These are phyloP conservation scores for Teratosphaeria nubilosa DNA, from an alignment of 2,329 filamentous ascomycete genomes.

Conservation along the genomic window DNA sequence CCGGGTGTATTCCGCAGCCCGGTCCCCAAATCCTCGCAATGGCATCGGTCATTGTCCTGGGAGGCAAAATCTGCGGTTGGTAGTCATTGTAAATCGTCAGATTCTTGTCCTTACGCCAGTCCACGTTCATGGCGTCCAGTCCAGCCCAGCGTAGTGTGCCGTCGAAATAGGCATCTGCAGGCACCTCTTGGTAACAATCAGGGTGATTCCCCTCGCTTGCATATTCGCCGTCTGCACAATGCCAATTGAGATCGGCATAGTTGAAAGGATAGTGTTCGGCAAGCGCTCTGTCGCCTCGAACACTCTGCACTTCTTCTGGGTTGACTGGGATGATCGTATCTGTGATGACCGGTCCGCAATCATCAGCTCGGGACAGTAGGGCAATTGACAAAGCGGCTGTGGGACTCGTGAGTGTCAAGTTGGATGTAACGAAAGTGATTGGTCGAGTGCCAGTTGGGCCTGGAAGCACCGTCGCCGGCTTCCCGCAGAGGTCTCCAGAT, in stretches of 20 bases:
- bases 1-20: not conserved
- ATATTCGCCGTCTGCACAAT: not conserved
- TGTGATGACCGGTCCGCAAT: conserved; percentile 6
- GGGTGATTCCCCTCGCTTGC: not conserved
- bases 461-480: conserved; percentile 3
- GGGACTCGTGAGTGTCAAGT: conserved; percentile 9
- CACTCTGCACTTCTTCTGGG: not conserved
- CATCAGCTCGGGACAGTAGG: conserved; percentile 5
- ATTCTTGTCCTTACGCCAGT: not conserved
- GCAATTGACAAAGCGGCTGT: conserved; percentile 5
- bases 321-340: conserved; percentile 5
- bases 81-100: not conserved
- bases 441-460: conserved; percentile 4
- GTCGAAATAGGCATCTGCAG: not conserved
- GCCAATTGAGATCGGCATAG: not conserved
- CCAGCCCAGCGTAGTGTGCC: not conserved
- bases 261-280: not conserved
- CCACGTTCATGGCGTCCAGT: not conserved
- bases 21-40: not conserved
- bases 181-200: not conserved
- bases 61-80: not conserved
- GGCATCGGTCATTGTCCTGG: not conserved
- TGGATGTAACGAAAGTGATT: conserved; percentile 6
- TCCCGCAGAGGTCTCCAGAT: conserved; percentile 6
- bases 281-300: not conserved